A percentile compares a stretch with the other conserved stretches of the same genome.
Evolutionary conservation across 2,329 filamentous ascomycete species (phyloP).

Genomic region (Neofusicoccum umdonicola): DNA sequence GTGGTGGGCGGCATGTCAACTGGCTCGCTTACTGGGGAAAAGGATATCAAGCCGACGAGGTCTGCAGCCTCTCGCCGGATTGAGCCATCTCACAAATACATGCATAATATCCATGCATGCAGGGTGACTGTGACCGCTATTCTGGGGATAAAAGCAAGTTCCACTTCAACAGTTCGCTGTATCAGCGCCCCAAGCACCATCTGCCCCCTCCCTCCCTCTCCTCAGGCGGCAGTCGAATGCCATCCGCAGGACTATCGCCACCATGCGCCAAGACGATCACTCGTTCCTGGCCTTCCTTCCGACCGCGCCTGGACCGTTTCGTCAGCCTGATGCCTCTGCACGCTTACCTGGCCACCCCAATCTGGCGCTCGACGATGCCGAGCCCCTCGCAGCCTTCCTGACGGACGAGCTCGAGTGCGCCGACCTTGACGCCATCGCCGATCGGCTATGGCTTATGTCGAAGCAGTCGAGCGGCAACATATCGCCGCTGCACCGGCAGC

Average conservation of each 20-base stretch:
- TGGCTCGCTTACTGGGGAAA: not conserved
- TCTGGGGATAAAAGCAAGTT: not conserved
- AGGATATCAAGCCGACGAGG: not conserved
- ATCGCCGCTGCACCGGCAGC: constrained; percentile 15
- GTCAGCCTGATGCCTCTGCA: not conserved
- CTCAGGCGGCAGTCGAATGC: not conserved
- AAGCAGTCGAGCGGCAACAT: constrained; percentile 23
- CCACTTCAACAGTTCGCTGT: not conserved
- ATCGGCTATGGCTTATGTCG: constrained; percentile 23
- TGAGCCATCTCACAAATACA: not conserved
- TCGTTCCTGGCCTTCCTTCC: not conserved
- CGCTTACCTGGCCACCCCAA: not conserved
- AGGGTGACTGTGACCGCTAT: not conserved
- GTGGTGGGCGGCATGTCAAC: not conserved
- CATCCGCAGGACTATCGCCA: too few relatives aligned
- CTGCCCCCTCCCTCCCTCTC: not conserved
- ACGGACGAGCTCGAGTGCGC: not conserved
- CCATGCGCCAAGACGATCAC: not conserved
- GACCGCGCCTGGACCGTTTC: not conserved
- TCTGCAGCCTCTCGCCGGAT: not conserved
- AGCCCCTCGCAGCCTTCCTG: not conserved
- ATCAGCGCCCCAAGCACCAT: not conserved
- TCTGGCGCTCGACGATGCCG: not conserved
- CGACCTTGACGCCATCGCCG: constrained; percentile 24
- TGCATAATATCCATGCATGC: not conserved